Evolutionary conservation across 805 yeast species (phyloP), one percentile per base, ranked within the genome.

Genomic region (Middelhovenomyces tepae): DNA sequence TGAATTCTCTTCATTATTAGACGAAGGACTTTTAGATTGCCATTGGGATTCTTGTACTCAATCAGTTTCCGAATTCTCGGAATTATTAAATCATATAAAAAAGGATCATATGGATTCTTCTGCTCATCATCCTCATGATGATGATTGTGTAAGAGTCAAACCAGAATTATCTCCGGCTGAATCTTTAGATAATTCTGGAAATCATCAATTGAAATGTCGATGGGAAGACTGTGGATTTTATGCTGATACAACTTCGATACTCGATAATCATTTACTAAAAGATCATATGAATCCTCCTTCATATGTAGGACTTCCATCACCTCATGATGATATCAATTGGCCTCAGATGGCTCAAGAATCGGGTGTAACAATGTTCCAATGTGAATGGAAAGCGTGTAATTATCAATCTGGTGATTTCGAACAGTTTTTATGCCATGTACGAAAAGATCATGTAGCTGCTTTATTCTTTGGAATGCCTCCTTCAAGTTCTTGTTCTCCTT

Each of bases 321-420:
- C 31, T 9, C 25, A 17, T 6, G 27, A 27, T n/a, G 19, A 22
- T 22, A n/a, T 25, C 32, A n/a, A 33, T 32, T 16, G 22, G 27
- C n/a, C 34, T 22, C 17, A 38, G 30, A 31, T 23, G 34, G 35
- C 21, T 43, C 31, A 19, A 35, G 34, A 29, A 21, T 14, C 34
- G 36, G 18, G 32, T 31, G 14, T 35, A 5, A 37, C 36, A 21
- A 45, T 44, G 3, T 46, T 47, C 29, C 57, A 66, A 31, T 86
- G 95, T 59, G 84, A 76, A 48, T 85, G 94, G 95, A 57, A 63
- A 36, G 67, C 75, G 34, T 86, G 95, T 64, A 59, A 68, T 27
- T 82, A 66, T 49, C 60, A 62, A 14, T 65, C 79, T 18, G 51
- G 57, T 11, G 75, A 74, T 44, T 49, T 78, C 29, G 61, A 73